A percentile compares a stretch with the other conserved stretches of the same genome.
phyloP scores from a whole-genome alignment of 345 rosid genomes.

The Eucalyptus erythrocorys region DNA sequence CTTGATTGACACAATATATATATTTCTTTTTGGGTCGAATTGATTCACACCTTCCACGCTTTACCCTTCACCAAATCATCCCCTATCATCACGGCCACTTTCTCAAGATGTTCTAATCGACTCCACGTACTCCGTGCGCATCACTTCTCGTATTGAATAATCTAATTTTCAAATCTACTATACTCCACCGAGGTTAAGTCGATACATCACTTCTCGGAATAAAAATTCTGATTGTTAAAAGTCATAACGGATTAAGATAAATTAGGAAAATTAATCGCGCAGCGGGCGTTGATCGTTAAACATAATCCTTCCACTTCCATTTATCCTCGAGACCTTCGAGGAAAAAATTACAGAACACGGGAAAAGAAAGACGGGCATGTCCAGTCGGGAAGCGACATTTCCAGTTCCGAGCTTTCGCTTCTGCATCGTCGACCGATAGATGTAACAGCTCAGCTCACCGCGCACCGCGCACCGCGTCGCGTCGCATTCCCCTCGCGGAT shows the following conservation, averaged over 20 bases:
- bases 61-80: not conserved
- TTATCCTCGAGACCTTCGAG: not conserved
- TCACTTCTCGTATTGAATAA: not conserved
- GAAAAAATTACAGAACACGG: not conserved
- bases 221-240: not conserved
- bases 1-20: not conserved
- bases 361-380: not conserved
- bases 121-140: not conserved
- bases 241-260: not conserved
- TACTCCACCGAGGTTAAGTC: not conserved
- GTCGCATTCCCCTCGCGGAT: not conserved
- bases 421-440: not conserved
- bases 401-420: not conserved
- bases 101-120: not conserved
- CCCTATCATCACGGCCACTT: not conserved
- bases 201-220: not conserved
- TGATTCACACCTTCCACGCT: not conserved
- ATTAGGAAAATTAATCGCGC: not conserved
- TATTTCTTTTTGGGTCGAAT: no score
- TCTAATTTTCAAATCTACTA: no score
- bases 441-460: not conserved
- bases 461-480: not conserved
- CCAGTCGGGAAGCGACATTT: not conserved
- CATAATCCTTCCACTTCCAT: not conserved
- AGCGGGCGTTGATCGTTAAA: not conserved